Percentiles rank a stretch among this genome's conserved stretches.
Conservation (phyloP, 2,329 filamentous ascomycete species). For the Colletotrichum costaricense region DNA sequence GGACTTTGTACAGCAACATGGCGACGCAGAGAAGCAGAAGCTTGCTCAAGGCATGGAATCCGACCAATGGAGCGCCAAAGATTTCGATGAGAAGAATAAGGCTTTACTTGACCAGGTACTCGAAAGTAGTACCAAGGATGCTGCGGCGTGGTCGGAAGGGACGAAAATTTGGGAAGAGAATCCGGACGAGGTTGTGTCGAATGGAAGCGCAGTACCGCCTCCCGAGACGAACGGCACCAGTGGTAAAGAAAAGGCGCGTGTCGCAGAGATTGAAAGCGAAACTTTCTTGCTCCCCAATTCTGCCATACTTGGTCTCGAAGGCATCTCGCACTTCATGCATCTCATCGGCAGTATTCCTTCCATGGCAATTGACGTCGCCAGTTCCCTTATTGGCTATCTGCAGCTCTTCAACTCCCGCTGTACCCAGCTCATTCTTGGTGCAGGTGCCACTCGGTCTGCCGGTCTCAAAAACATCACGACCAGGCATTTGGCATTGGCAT, state of each 20-base stretch:
- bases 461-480: slow-evolving; percentile 97
- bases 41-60: slow-evolving; percentile 82
- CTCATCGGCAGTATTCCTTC: slow-evolving; percentile 88
- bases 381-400: slow-evolving; percentile 84
- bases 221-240: slow-evolving; percentile 59
- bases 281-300: slow-evolving; percentile 88
- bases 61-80: slow-evolving; percentile 82
- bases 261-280: slow-evolving; percentile 85
- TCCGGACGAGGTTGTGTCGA: slow-evolving; percentile 27
- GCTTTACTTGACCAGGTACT: slow-evolving; percentile 73
- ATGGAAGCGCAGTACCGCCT: slow-evolving; percentile 39
- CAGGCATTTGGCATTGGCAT: slow-evolving; percentile 91
- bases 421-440: slow-evolving; percentile 95
- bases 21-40: slow-evolving; percentile 78
- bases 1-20: slow-evolving; percentile 79
- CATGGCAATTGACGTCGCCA: slow-evolving; percentile 86
- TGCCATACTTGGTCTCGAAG: slow-evolving; percentile 82
- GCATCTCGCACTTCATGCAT: slow-evolving; percentile 84
- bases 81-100: slow-evolving; percentile 74
- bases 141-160: slow-evolving; percentile 72
- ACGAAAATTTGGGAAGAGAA: slow-evolving; percentile 65
- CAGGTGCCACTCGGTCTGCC: slow-evolving; percentile 88
- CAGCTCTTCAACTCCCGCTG: slow-evolving; percentile 96
- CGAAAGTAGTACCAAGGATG: slow-evolving; percentile 77
- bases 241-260: slow-evolving; percentile 73